Conservation (phyloP, 2,329 filamentous ascomycete species). For the Malbranchea zuffiana region DNA sequence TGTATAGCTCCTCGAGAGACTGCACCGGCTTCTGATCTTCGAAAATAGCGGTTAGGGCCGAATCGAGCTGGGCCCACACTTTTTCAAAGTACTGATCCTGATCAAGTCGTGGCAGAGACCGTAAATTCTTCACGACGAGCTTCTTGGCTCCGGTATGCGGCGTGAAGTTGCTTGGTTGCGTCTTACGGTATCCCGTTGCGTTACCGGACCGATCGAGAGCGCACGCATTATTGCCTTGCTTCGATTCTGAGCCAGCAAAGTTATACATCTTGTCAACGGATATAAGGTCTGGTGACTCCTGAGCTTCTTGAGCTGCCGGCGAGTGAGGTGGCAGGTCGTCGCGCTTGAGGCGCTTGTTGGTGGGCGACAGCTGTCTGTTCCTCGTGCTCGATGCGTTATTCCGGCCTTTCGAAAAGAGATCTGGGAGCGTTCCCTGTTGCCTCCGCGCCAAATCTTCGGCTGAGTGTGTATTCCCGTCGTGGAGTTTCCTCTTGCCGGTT, state of each 20-base stretch:
- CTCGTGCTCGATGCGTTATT: slow-evolving; percentile 16
- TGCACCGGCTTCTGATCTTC: slow-evolving; percentile 49
- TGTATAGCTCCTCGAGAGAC: slow-evolving; percentile 82
- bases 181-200: neutral
- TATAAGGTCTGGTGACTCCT: slow-evolving; percentile 12
- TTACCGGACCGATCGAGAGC: slow-evolving; percentile 1
- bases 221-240: slow-evolving; percentile 26
- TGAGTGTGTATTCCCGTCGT: slow-evolving; percentile 22
- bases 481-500: slow-evolving; percentile 33
- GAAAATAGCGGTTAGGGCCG: slow-evolving; percentile 65
- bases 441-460: slow-evolving; percentile 20
- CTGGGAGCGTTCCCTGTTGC: slow-evolving; percentile 33
- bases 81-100: slow-evolving; percentile 67
- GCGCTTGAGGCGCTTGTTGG: slow-evolving; percentile 30
- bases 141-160: slow-evolving; percentile 69
- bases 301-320: slow-evolving; percentile 1
- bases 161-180: slow-evolving; percentile 45
- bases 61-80: slow-evolving; percentile 62
- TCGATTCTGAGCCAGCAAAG: slow-evolving; percentile 34
- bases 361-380: slow-evolving; percentile 22
- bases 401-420: slow-evolving; percentile 32
- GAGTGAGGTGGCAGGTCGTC: slow-evolving; percentile 2
- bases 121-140: slow-evolving; percentile 88
- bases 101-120: slow-evolving; percentile 51
- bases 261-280: slow-evolving; percentile 44